These are phyloP conservation scores for Plasmopara viticola DNA, from an alignment of 352 stramenopile species.

Conservation along the genomic window DNA sequence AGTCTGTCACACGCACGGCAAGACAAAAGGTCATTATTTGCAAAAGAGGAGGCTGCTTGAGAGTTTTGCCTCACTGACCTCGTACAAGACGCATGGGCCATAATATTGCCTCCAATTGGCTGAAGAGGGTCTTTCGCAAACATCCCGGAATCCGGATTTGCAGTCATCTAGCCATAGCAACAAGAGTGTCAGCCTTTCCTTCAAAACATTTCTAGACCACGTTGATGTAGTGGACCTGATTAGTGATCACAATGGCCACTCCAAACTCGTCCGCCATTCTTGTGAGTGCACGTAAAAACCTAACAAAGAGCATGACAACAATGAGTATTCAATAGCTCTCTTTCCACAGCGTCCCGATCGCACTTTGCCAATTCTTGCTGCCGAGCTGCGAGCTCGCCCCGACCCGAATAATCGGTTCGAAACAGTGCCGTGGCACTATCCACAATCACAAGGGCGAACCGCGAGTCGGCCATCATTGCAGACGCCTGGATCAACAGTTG, in stretches of 20 bases:
- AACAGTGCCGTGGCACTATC: conserved; percentile 98
- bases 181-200: neutral
- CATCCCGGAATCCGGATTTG: conserved; percentile 86
- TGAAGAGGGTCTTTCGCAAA: conserved; percentile 88
- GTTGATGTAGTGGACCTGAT: conserved; percentile 47
- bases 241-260: conserved; percentile 91
- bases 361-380: conserved; percentile 85
- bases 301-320: conserved; percentile 18
- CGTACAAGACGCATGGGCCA: conserved; percentile 79
- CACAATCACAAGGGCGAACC: conserved; percentile 94
- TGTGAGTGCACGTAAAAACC: conserved; percentile 96
- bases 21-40: neutral
- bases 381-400: conserved; percentile 95
- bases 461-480: conserved; percentile 97
- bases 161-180: conserved; percentile 59
- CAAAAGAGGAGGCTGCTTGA: neutral
- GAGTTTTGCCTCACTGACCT: conserved; percentile 15
- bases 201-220: neutral
- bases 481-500: conserved; percentile 95
- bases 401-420: conserved; percentile 97
- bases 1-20: conserved; percentile 34
- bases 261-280: conserved; percentile 98
- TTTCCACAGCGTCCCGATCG: neutral
- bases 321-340: neutral
- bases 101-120: conserved; percentile 89